Evolutionary conservation across 2,329 filamentous ascomycete species (phyloP), one percentile per base, ranked within the genome.

Genomic region (Pseudonectria buxi): DNA sequence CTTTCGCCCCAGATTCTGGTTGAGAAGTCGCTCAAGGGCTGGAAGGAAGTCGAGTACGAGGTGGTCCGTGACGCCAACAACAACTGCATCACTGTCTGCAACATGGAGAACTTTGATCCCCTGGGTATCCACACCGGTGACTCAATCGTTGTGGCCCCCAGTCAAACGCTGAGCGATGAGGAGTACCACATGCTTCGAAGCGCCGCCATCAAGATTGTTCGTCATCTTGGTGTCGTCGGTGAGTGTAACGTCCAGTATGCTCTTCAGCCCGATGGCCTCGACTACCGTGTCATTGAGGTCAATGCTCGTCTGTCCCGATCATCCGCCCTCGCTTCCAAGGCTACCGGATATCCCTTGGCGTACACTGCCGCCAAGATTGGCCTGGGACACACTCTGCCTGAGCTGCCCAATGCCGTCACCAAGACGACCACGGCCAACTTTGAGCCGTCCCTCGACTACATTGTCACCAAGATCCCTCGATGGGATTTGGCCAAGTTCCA

Each of bases 401-500:
- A 96, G 66, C 78, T 98, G 16, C 92, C 92, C 50, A 98, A 98
- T 55, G 90, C 92, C 41, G 92, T 98, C 38, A 98, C 92, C 43
- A 95, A 95, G 72, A 96, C 92, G 10, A 98, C 92, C 13, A 96
- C 92, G 7, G 92, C 92, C 57, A 96, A 96, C 74, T 98, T 98
- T 59, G 92, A 98, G 65, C 92, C 92, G 34, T 94, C 86, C 44
- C 71, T 98, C 46, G 92, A 98, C 58, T 98, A 98, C 63, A 87
- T 98, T 47, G 92, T 98, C 48, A 95, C 88, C 51, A 98, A 98
- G 74, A 96, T 98, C 53, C 92, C 92, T 53, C 81, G 92, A 57
- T 98, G 92, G 92, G 92, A 98, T 73, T 66, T 98, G 58, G 81
- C 86, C 72, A 98, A 98, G 71, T 98, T 98, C 74, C 90, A 96